A percentile compares a stretch with the other conserved stretches of the same genome.
These are phyloP conservation scores for Linanthus parryae DNA, from an alignment of 148 eudicot genomes.

Conservation along the genomic window DNA sequence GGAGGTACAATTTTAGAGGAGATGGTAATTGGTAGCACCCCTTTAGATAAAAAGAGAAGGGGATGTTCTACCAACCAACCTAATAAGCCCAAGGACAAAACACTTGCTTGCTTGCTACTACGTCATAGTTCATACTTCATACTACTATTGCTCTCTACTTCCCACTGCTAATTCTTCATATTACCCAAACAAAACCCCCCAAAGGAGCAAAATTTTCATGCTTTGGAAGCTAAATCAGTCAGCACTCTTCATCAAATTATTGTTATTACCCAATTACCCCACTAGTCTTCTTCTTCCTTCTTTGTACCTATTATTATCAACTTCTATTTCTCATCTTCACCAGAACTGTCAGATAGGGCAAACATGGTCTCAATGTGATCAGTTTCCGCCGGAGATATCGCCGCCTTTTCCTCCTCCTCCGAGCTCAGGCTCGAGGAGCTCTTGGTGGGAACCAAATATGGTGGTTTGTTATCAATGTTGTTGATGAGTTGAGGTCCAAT, in stretches of 20 bases:
- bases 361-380: slow-evolving; percentile 27
- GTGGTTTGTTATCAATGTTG: slow-evolving; percentile 1
- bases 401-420: background rate
- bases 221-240: slow-evolving; percentile 33
- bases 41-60: slow-evolving; percentile 31
- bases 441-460: background rate
- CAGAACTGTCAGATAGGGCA: slow-evolving; percentile 40
- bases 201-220: slow-evolving; percentile 29
- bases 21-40: slow-evolving; percentile 45
- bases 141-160: background rate
- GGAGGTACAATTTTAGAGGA: too few relatives aligned
- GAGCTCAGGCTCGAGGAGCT: background rate
- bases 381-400: background rate
- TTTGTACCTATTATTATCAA: slow-evolving; percentile 15
- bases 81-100: slow-evolving; percentile 18
- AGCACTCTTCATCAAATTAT: slow-evolving; percentile 22
- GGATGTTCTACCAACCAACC: background rate
- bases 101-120: slow-evolving; percentile 12
- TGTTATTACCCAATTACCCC: too few relatives aligned
- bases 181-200: background rate
- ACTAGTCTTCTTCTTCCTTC: slow-evolving; percentile 24
- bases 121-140: background rate
- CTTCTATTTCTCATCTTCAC: slow-evolving; percentile 30
- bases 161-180: slow-evolving; percentile 12
- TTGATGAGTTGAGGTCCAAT: background rate